Evolutionary conservation across 1,284 basidiomycete genomes (phyloP).

Genomic region (Sanghuangporus weigelae): DNA sequence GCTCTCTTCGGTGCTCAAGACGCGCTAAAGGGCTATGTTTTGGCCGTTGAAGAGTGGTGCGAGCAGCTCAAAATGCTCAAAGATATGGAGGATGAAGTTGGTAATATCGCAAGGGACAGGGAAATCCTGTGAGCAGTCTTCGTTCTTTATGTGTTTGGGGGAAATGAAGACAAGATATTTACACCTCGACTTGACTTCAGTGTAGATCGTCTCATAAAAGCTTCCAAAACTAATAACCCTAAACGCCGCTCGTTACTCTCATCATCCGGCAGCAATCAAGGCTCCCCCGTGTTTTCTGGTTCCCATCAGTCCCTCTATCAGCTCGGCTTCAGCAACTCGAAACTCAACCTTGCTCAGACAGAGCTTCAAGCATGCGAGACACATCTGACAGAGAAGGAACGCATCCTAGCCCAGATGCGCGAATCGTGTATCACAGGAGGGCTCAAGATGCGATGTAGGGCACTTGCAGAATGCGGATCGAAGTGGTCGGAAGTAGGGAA

Average conservation of each 20-base stretch:
- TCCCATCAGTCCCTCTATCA: constrained; percentile 28
- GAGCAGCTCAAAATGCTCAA: constrained; percentile 51
- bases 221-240: constrained; percentile 52
- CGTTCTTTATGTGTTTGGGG: not conserved
- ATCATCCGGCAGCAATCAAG: constrained; percentile 26
- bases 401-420: constrained; percentile 49
- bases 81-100: constrained; percentile 59
- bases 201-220: constrained; percentile 71
- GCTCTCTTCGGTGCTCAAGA: constrained; percentile 60
- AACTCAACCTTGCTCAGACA: constrained; percentile 60
- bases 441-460: constrained; percentile 52
- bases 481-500: constrained; percentile 62
- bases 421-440: constrained; percentile 52
- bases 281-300: constrained; percentile 31
- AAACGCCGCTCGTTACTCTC: constrained; percentile 39
- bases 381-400: constrained; percentile 62
- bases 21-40: constrained; percentile 55
- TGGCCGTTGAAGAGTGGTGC: constrained; percentile 59
- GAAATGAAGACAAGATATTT: not conserved
- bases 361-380: constrained; percentile 75
- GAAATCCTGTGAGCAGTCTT: constrained; percentile 64
- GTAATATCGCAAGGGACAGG: constrained; percentile 60
- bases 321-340: constrained; percentile 32
- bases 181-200: constrained; percentile 30
- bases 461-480: constrained; percentile 62